These are phyloP conservation scores for Carex pumila DNA, from an alignment of 176 grass and related monocot genomes.

Conservation along the genomic window DNA sequence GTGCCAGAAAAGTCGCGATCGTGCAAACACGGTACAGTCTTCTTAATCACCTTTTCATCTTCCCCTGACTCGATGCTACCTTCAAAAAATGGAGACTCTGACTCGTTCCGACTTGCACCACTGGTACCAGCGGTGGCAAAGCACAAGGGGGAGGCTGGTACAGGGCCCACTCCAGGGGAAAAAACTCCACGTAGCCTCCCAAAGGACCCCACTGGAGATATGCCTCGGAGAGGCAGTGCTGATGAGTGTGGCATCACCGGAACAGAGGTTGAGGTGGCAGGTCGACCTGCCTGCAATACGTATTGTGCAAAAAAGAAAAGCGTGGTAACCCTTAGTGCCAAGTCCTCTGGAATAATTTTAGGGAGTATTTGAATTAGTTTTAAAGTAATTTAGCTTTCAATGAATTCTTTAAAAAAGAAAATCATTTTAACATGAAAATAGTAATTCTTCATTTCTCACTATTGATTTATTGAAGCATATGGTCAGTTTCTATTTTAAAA, in stretches of 20 bases:
- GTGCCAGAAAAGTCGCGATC: constrained; percentile 82
- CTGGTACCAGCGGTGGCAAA: constrained; percentile 4
- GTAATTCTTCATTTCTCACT: background rate
- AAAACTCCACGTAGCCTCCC: background rate
- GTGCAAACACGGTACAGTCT: constrained; percentile 23
- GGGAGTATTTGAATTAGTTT: background rate
- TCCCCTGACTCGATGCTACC: constrained; percentile 34
- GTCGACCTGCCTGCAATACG: background rate
- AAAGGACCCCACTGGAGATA: constrained; percentile 38
- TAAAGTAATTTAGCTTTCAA: background rate
- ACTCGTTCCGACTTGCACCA: constrained; percentile 17
- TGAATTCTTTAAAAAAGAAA: background rate
- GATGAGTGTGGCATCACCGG: constrained; percentile 10
- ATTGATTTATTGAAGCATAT: background rate
- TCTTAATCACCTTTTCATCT: constrained; percentile 34
- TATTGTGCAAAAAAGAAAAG: constrained; percentile 13
- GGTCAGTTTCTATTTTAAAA: background rate
- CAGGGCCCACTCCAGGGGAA: background rate
- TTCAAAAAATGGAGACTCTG: constrained; percentile 30
- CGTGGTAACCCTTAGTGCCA: constrained; percentile 12
- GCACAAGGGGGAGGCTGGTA: constrained; percentile 2
- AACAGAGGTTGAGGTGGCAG: constrained; percentile 26
- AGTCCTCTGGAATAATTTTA: constrained; percentile 1
- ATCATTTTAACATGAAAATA: background rate
- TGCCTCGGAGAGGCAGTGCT: constrained; percentile 35